Conservation (phyloP, 768 basidiomycete species). For the Pleurotus eryngii region DNA sequence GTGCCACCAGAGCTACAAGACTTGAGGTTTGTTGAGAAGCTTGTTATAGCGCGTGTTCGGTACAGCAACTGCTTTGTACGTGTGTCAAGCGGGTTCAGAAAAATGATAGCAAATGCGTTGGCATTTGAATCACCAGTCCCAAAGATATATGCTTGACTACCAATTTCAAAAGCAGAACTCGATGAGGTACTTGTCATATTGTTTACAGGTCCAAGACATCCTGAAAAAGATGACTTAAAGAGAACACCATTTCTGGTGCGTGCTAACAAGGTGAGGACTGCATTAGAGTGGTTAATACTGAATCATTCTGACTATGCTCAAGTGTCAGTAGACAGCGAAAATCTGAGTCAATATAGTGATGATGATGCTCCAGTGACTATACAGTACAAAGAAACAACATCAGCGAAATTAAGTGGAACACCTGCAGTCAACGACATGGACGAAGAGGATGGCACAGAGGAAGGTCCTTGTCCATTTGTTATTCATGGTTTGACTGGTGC, state of each 20-base stretch:
- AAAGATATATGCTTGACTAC: conserved; percentile 20
- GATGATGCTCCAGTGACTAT: conserved; percentile 20
- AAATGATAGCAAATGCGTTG: conserved; percentile 28
- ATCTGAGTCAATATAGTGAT: conserved; percentile 19
- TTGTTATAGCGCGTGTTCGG: conserved; percentile 20
- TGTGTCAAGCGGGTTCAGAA: conserved; percentile 20
- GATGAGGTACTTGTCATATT: conserved; percentile 30
- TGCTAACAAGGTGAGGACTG: conserved; percentile 17
- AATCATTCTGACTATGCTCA: conserved; percentile 33
- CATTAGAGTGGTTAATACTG: conserved; percentile 31
- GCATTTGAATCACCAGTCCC: conserved; percentile 22
- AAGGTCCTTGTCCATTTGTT: conserved; percentile 21
- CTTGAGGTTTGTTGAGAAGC: conserved; percentile 24
- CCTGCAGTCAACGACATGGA: conserved; percentile 22
- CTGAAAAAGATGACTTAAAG: conserved; percentile 21
- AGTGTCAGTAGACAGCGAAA: conserved; percentile 24
- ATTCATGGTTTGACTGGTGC: conserved; percentile 23
- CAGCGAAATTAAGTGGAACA: conserved; percentile 20
- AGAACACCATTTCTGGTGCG: conserved; percentile 26
- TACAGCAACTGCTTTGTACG: conserved; percentile 26
- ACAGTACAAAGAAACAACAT: conserved; percentile 14
- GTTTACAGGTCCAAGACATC: conserved; percentile 25
- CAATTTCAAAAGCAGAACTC: conserved; percentile 22
- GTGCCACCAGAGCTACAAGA: conserved; percentile 22
- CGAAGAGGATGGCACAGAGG: conserved; percentile 16